Percentiles rank a stretch among this genome's conserved stretches.
phyloP scores from a whole-genome alignment of 495 filamentous ascomycete species.

The Melanomma pulvis-pyrius region DNA sequence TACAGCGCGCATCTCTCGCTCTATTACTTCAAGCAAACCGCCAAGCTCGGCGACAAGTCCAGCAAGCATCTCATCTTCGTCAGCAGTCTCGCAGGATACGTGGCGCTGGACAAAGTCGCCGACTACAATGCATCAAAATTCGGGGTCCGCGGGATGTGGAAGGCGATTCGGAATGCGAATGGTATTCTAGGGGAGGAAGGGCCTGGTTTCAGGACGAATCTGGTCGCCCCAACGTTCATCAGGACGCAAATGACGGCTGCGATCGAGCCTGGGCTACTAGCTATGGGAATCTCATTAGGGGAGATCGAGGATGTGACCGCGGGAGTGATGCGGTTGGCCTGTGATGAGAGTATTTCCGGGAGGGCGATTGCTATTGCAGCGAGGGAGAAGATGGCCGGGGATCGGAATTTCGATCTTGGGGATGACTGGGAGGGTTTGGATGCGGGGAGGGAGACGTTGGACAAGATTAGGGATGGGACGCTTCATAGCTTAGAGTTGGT shows the following conservation, averaged over 20 bases:
- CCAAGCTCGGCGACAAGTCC: neutral
- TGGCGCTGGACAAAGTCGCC: conserved; percentile 1
- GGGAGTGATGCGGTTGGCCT: conserved; percentile 15
- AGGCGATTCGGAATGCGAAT: conserved; percentile 1
- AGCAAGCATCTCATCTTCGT: conserved; percentile 22
- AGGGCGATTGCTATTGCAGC: conserved; percentile 17
- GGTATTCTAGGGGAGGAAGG: conserved; percentile 1
- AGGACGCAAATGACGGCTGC: conserved; percentile 14
- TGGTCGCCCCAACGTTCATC: conserved; percentile 29
- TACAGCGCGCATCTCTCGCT: conserved; percentile 28
- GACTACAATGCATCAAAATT: conserved; percentile 22
- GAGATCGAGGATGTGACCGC: conserved; percentile 26
- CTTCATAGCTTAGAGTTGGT: neutral
- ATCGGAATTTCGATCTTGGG: conserved; percentile 13
- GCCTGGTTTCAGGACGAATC: conserved; percentile 26
- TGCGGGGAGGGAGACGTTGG: neutral
- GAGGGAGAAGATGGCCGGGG: neutral
- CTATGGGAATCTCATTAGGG: conserved; percentile 2
- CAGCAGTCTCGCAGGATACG: conserved; percentile 22
- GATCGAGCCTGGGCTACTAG: neutral
- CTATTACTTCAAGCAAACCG: conserved; percentile 18
- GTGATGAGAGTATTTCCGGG: conserved; percentile 12
- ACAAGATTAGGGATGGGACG: neutral
- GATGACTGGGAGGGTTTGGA: conserved; percentile 23
- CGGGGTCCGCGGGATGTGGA: conserved; percentile 26